Percentiles rank a stretch among this genome's conserved stretches.
phyloP scores from a whole-genome alignment of 2,329 filamentous ascomycete species.

The Sarocladium strictum region DNA sequence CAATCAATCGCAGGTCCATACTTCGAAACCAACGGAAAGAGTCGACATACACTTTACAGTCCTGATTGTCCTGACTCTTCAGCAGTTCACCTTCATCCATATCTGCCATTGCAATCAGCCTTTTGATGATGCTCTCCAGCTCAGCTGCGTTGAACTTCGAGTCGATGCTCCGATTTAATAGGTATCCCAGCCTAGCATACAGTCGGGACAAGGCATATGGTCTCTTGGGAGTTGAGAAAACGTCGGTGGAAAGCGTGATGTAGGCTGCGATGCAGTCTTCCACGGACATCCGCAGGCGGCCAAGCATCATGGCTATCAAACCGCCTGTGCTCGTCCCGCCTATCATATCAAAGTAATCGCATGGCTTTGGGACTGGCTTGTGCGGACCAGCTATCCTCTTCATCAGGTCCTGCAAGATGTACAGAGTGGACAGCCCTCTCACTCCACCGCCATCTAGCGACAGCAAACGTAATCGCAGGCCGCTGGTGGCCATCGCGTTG shows the following conservation, averaged over 20 bases:
- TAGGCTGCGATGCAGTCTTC: conserved; percentile 11
- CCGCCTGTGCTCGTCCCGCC: conserved; percentile 8
- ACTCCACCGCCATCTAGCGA: not conserved
- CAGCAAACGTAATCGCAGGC: not conserved
- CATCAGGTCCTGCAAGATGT: conserved; percentile 1
- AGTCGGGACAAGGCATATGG: not conserved
- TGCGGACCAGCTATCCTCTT: not conserved
- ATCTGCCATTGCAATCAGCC: not conserved
- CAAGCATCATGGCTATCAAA: conserved; percentile 3
- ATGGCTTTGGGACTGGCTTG: not conserved
- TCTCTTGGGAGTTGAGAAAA: not conserved
- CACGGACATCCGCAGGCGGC: conserved; percentile 8
- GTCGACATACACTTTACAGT: conserved; percentile 9
- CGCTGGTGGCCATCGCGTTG: too few species aligned
- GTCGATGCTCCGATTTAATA: not conserved
- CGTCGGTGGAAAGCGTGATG: not conserved
- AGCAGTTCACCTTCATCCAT: not conserved
- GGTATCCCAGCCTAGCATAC: not conserved
- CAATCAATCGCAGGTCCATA: too few species aligned
- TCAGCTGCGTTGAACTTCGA: not conserved
- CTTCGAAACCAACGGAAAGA: too few species aligned
- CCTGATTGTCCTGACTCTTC: not conserved
- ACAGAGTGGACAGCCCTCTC: not conserved
- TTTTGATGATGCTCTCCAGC: conserved; percentile 2
- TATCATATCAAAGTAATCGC: conserved; percentile 9